Conservation (phyloP, 1,284 basidiomycete species). For the Trichosporon sp. region DNA sequence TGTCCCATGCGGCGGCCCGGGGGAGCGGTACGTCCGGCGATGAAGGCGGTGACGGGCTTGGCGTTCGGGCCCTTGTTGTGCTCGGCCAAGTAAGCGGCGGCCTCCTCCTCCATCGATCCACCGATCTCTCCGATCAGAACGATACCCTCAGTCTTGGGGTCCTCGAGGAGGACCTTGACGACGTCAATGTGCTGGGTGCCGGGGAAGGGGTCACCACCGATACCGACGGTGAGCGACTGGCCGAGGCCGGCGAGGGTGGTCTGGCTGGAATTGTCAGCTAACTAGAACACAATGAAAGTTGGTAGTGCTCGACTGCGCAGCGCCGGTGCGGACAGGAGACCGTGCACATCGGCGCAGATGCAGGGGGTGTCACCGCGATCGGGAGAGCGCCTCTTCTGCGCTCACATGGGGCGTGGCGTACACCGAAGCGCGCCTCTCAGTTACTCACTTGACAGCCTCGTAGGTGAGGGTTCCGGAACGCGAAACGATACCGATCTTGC, state of each 20-base stretch:
- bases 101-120: constrained; percentile 99
- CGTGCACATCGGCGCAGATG: not conserved
- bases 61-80: constrained; percentile 88
- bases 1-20: constrained; percentile 98
- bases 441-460: constrained; percentile 57
- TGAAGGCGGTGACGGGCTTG: constrained; percentile 97
- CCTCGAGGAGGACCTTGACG: constrained; percentile 93
- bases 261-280: constrained; percentile 63
- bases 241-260: constrained; percentile 95
- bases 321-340: not conserved
- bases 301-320: not conserved
- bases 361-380: not conserved
- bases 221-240: constrained; percentile 94
- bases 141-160: constrained; percentile 90
- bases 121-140: constrained; percentile 99
- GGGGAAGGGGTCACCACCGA: constrained; percentile 96
- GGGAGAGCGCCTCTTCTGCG: not conserved
- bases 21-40: constrained; percentile 95
- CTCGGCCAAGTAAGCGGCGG: constrained; percentile 89
- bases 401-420: not conserved
- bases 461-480: constrained; percentile 78
- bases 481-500: constrained; percentile 94
- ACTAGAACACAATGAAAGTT: too few relatives aligned
- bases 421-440: not conserved
- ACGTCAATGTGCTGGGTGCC: constrained; percentile 90